phyloP scores from a whole-genome alignment of 768 basidiomycete species.

The Tricholoma sp. region DNA sequence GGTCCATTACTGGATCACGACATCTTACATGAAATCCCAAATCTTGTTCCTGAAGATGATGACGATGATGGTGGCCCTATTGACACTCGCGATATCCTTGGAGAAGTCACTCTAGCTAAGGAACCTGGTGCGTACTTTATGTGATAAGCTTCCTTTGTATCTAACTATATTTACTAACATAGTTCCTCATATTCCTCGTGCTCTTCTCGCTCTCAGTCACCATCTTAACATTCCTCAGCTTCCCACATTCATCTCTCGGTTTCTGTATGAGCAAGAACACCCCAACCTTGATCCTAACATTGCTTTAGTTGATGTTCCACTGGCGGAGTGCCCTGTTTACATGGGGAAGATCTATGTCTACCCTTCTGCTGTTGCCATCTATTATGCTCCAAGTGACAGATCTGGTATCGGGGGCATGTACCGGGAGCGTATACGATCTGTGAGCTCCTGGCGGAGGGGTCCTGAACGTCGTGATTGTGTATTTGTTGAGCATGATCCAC shows the following conservation, averaged over 20 bases:
- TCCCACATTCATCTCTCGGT: constrained; percentile 8
- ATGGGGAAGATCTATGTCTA: constrained; percentile 2
- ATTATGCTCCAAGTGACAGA: constrained; percentile 3
- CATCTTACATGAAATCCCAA: not conserved
- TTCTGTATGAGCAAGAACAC: constrained; percentile 14
- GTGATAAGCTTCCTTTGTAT: not conserved
- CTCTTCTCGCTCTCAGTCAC: not conserved
- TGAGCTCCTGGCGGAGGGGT: not conserved
- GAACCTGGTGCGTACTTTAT: not conserved
- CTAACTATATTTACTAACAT: not conserved
- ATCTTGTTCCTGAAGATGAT: too few relatives aligned
- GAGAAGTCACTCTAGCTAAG: not conserved
- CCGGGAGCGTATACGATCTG: not conserved
- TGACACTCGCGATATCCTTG: not conserved
- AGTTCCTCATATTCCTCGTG: not conserved
- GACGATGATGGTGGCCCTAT: not conserved
- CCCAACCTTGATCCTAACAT: not conserved
- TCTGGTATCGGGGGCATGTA: constrained; percentile 2
- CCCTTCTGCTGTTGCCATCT: constrained; percentile 1
- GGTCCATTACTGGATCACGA: not conserved
- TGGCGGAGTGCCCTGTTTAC: not conserved
- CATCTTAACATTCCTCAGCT: not conserved
- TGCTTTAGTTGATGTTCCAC: not conserved
- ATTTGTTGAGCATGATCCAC: not conserved
- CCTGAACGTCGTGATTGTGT: not conserved